A percentile compares a stretch with the other conserved stretches of the same genome.
These are phyloP conservation scores for Solanum rostratum DNA, from an alignment of 257 asterid species.

Conservation along the genomic window DNA sequence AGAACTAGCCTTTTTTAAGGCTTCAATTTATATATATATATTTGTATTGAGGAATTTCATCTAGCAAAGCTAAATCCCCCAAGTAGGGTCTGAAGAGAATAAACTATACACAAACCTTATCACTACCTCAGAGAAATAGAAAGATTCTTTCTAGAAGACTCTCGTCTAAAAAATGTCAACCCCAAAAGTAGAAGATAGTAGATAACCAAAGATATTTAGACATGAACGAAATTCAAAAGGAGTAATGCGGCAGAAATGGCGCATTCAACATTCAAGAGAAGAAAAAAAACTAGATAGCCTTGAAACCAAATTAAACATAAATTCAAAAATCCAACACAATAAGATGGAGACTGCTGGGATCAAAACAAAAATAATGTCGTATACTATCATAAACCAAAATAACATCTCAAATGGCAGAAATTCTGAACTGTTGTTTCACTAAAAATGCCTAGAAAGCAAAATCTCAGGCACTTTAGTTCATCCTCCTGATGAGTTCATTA, in stretches of 20 bases:
- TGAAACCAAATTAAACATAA: neutral
- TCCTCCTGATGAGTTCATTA: constrained; percentile 43
- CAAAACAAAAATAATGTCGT: neutral
- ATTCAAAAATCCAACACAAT: neutral
- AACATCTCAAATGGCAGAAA: neutral
- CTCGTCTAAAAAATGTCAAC: too few species aligned
- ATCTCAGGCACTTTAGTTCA: constrained; percentile 20
- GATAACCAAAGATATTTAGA: too few species aligned
- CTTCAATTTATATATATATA: too few species aligned
- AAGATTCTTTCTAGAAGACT: rapidly evolving
- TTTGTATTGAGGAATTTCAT: rapidly evolving
- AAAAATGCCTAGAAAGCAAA: neutral
- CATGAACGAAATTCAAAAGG: neutral
- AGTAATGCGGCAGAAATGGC: neutral
- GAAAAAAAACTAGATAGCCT: neutral
- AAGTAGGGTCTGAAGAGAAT: too few species aligned
- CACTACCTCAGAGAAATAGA: too few species aligned
- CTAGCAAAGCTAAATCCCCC: neutral
- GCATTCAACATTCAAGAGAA: neutral
- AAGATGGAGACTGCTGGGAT: neutral
- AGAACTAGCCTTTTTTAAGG: too few species aligned
- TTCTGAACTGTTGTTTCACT: neutral
- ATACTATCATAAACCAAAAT: neutral
- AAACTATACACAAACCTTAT: too few species aligned
- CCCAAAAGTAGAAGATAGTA: too few species aligned